Evolutionary conservation across 164 flowering plant species (phyloP).

Genomic region (Piper longum): DNA sequence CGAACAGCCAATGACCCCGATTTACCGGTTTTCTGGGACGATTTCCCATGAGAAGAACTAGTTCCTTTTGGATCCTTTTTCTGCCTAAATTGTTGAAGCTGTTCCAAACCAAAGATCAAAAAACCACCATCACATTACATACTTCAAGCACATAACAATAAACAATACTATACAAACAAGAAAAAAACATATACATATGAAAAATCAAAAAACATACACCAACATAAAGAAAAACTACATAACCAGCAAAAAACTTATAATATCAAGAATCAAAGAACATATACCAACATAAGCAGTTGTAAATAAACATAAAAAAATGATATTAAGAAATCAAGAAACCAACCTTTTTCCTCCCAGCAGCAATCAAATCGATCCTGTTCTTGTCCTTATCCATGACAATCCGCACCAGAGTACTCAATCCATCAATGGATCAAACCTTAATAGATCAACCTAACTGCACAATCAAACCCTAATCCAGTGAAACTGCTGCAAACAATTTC

Average conservation of each 20-base stretch:
- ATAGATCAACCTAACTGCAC: no score
- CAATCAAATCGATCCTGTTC: slow-evolving; percentile 74
- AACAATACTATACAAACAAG: no score
- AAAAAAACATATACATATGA: no score
- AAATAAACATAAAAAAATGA: background rate
- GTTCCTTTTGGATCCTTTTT: slow-evolving; percentile 65
- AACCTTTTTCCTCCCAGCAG: slow-evolving; percentile 84
- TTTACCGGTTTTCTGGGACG: slow-evolving; percentile 37
- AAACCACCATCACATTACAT: background rate
- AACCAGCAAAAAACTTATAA: no score
- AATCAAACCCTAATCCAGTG: no score
- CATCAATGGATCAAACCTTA: no score
- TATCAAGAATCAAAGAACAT: background rate
- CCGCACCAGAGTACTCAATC: background rate
- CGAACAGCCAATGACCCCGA: slow-evolving; percentile 23
- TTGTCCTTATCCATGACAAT: slow-evolving; percentile 60
- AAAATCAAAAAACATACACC: no score
- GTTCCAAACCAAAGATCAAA: slow-evolving; percentile 7
- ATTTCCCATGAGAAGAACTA: slow-evolving; percentile 37
- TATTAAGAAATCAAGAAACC: background rate
- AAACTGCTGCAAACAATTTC: no score
- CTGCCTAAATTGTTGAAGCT: slow-evolving; percentile 87
- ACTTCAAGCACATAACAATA: no score
- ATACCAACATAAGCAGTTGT: background rate
- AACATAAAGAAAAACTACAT: no score